These are phyloP conservation scores for Ichthyophonus hoferi DNA, from an alignment of 208 protist species.

Conservation along the genomic window DNA sequence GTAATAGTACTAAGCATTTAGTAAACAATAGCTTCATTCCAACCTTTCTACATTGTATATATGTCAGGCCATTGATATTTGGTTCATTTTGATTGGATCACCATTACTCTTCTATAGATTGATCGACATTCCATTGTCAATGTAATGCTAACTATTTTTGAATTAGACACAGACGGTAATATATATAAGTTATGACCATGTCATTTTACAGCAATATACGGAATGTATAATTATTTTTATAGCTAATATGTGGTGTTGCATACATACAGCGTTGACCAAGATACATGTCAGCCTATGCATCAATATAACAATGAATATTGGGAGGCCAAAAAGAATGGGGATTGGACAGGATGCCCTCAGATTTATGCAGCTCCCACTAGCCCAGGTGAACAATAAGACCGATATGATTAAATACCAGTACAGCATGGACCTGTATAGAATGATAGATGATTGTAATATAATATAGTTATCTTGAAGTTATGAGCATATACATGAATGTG, in stretches of 20 bases:
- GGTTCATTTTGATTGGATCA: background rate
- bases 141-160: background rate
- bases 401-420: too few species aligned
- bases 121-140: background rate
- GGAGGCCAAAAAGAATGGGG: background rate
- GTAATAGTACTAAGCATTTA: background rate
- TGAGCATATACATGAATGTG: too few species aligned
- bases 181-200: background rate
- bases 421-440: too few species aligned
- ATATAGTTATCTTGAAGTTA: too few species aligned
- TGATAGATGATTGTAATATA: too few species aligned
- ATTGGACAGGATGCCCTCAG: background rate
- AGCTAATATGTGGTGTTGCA: background rate
- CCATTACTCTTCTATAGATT: background rate
- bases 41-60: background rate
- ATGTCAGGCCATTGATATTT: background rate
- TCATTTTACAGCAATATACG: background rate
- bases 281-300: slow-evolving; percentile 3
- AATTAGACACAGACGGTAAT: background rate
- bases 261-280: slow-evolving; percentile 1
- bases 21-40: background rate
- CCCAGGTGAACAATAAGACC: too few species aligned
- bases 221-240: background rate
- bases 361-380: too few species aligned
- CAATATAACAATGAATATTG: slow-evolving; percentile 1